Conservation (phyloP, 2,329 filamentous ascomycete species). For the Pyricularia pennisetigena region DNA sequence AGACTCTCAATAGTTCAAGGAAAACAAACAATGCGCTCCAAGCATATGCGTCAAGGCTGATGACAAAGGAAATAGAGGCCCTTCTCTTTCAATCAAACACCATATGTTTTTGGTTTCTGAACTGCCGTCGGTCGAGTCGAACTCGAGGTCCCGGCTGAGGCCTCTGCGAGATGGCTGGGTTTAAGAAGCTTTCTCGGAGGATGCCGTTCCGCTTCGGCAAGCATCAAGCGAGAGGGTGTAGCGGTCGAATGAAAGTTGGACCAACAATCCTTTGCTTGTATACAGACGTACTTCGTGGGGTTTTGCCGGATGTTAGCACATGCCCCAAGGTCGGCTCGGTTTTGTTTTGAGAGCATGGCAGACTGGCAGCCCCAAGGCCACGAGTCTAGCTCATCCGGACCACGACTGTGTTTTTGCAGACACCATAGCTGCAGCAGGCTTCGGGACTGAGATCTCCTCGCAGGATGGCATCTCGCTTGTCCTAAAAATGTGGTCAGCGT, state of each 20-base stretch:
- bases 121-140: neutral
- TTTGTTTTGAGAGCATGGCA: neutral
- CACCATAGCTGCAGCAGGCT: constrained; percentile 43
- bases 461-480: constrained; percentile 33
- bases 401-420: constrained; percentile 39
- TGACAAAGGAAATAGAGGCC: neutral
- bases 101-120: neutral
- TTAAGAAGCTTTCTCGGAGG: neutral
- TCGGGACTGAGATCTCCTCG: constrained; percentile 35
- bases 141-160: neutral
- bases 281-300: neutral
- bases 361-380: neutral
- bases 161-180: neutral
- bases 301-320: neutral
- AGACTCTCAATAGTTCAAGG: neutral
- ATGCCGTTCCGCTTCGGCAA: neutral
- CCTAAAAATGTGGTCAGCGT: constrained; percentile 10
- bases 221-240: neutral
- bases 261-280: neutral
- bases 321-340: neutral
- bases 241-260: neutral
- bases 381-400: constrained; percentile 26
- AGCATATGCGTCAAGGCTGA: neutral
- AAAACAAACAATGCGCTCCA: neutral
- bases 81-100: neutral